Percentiles rank a stretch among this genome's conserved stretches.
Evolutionary conservation across 108 stramenopile species (phyloP).

Genomic region (Cyclotella atomus): DNA sequence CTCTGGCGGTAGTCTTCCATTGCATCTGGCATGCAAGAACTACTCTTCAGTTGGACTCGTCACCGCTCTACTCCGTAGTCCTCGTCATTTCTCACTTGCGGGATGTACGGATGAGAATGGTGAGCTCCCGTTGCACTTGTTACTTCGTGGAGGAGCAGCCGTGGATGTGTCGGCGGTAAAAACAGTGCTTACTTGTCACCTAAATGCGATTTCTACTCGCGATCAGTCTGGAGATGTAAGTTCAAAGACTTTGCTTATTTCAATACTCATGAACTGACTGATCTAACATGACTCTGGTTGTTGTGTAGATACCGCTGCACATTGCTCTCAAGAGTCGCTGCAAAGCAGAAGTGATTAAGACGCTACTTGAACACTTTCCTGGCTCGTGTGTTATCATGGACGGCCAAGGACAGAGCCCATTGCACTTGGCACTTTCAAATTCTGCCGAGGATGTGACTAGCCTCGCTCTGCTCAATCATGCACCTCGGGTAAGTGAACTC

Average conservation of each 20-base stretch:
- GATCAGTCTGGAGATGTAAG: slow-evolving; percentile 79
- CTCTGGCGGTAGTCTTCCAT: slow-evolving; percentile 78
- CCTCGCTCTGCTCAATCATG: slow-evolving; percentile 82
- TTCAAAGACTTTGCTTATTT: neutral
- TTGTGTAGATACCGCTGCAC: slow-evolving; percentile 59
- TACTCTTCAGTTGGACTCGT: slow-evolving; percentile 88
- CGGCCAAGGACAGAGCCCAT: slow-evolving; percentile 82
- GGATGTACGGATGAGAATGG: slow-evolving; percentile 87
- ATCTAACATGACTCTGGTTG: neutral
- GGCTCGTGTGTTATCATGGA: slow-evolving; percentile 76
- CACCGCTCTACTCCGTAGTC: slow-evolving; percentile 67
- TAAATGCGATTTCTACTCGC: slow-evolving; percentile 74
- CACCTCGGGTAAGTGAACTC: slow-evolving; percentile 61
- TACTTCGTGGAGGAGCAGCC: slow-evolving; percentile 84
- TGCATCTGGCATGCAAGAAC: slow-evolving; percentile 85
- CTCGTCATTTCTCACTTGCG: slow-evolving; percentile 84
- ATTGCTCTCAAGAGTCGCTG: slow-evolving; percentile 85
- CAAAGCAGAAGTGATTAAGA: slow-evolving; percentile 71
- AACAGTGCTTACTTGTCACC: slow-evolving; percentile 84
- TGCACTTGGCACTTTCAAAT: slow-evolving; percentile 78
- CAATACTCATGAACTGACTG: neutral
- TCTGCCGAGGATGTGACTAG: slow-evolving; percentile 83
- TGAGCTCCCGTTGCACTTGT: slow-evolving; percentile 83
- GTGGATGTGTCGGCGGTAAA: slow-evolving; percentile 90
- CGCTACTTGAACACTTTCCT: slow-evolving; percentile 79